Base-by-base conservation (phyloP, 1,284 basidiomycete species). In the Ustilago vetiveriae region DNA sequence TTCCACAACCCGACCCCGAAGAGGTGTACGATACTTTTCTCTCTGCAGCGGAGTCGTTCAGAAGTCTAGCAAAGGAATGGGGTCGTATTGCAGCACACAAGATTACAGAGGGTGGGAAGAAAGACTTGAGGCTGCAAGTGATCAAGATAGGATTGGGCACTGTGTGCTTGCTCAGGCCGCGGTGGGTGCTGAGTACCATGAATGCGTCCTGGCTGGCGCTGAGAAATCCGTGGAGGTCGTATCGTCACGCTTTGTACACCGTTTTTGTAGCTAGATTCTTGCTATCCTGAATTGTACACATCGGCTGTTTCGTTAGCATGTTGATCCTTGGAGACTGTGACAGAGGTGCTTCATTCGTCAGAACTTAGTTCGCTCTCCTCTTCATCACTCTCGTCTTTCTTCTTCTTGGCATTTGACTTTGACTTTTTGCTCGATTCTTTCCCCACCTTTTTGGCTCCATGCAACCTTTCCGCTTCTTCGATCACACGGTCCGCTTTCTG, bases 301-400 rank as follows among this genome's bases (percentile, higher is more conserved):
- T 29, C 27, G 27, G 7, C 27, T 29, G 27, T 6, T n/a, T n/a
- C 13, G 14, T 16, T 17, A 19, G n/a, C 29, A 22, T n/a, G n/a
- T n/a, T n/a, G n/a, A n/a, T n/a, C n/a, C n/a, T n/a, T n/a, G n/a
- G n/a, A n/a, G n/a, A n/a, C n/a, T n/a, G n/a, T n/a, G n/a, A n/a
- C n/a, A n/a, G n/a, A n/a, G n/a, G 17, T 6, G 36, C 7, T 4
- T 26, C 17, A 49, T 24, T 57, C 44, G 26, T 49, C 54, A 10
- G 29, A 27, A 22, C 60, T 57, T 10, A 64, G 26, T 16, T 46
- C 62, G 33, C 53, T 56, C 2, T 53, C 54, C 4, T 45, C 51
- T 1, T 44, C 46, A 6, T 36, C 41, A 16, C 17, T 30, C 3
- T 16, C 27, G n/a, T 22, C 30, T 24, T 43, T 13, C 32, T 53